A percentile compares a stretch with the other conserved stretches of the same genome.
Evolutionary conservation across 306 rosid genomes (phyloP).

Genomic region (Sicyos edulis): DNA sequence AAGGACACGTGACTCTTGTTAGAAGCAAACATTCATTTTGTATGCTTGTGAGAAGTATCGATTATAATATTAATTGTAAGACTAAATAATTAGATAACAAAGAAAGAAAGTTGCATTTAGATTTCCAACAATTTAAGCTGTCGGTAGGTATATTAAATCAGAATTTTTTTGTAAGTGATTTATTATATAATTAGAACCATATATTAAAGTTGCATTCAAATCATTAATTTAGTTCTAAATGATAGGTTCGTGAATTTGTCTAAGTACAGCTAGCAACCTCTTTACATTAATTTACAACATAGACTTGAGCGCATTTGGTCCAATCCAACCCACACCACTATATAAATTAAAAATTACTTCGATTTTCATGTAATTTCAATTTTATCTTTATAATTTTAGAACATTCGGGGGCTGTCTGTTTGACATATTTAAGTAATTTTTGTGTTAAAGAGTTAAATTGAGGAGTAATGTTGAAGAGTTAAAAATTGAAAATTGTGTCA

Average conservation of each 20-base stretch:
- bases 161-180: background rate
- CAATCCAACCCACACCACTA: background rate
- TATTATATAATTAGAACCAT: background rate
- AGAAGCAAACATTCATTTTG: background rate
- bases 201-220: background rate
- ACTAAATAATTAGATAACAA: background rate
- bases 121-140: background rate
- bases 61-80: background rate
- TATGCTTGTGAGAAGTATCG: slow-evolving; percentile 6
- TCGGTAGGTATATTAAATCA: slow-evolving; percentile 2
- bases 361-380: background rate
- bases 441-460: too few relatives aligned
- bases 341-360: background rate
- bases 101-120: background rate
- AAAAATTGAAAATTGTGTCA: too few relatives aligned
- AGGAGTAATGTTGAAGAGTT: too few relatives aligned
- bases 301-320: background rate
- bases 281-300: background rate
- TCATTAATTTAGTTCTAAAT: background rate
- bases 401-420: too few relatives aligned
- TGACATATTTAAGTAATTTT: too few relatives aligned
- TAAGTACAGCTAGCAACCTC: background rate
- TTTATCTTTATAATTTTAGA: too few relatives aligned
- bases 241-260: background rate
- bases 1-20: background rate